phyloP scores from a whole-genome alignment of 352 stramenopile species.

The Pythium aphanidermatum region DNA sequence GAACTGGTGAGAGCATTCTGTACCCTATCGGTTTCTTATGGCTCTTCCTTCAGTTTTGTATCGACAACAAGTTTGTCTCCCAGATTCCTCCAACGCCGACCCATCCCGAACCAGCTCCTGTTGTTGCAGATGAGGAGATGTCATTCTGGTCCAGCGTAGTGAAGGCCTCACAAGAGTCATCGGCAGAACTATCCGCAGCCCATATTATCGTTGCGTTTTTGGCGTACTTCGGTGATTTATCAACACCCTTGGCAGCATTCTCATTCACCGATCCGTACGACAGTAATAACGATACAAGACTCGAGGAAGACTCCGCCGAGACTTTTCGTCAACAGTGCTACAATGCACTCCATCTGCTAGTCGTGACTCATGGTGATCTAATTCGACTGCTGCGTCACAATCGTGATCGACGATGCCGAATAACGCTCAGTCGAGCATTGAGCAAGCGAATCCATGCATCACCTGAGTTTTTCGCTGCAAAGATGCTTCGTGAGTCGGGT shows the following conservation, averaged over 20 bases:
- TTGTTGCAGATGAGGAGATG: constrained; percentile 44
- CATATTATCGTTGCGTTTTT: constrained; percentile 59
- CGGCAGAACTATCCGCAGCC: constrained; percentile 20
- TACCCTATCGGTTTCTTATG: constrained; percentile 64
- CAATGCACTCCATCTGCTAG: constrained; percentile 52
- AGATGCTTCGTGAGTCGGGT: constrained; percentile 45
- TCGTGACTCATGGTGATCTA: constrained; percentile 58
- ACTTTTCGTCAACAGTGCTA: constrained; percentile 60
- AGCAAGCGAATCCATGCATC: constrained; percentile 50
- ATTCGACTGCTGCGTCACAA: constrained; percentile 44
- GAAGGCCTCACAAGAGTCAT: constrained; percentile 8
- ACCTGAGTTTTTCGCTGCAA: constrained; percentile 58
- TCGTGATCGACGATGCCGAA: constrained; percentile 42
- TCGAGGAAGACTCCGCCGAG: constrained; percentile 32
- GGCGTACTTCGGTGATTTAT: constrained; percentile 42
- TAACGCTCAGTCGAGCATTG: constrained; percentile 69
- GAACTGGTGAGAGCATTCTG: constrained; percentile 47
- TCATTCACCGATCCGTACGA: constrained; percentile 60
- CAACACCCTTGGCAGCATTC: constrained; percentile 36
- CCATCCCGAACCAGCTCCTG: constrained; percentile 17
- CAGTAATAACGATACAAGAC: constrained; percentile 51
- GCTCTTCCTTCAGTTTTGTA: constrained; percentile 68
- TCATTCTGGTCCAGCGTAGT: constrained; percentile 59
- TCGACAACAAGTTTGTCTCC: constrained; percentile 36
- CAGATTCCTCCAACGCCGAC: constrained; percentile 30